phyloP scores from a whole-genome alignment of 805 yeast species.

The Myxozyma neotropica region DNA sequence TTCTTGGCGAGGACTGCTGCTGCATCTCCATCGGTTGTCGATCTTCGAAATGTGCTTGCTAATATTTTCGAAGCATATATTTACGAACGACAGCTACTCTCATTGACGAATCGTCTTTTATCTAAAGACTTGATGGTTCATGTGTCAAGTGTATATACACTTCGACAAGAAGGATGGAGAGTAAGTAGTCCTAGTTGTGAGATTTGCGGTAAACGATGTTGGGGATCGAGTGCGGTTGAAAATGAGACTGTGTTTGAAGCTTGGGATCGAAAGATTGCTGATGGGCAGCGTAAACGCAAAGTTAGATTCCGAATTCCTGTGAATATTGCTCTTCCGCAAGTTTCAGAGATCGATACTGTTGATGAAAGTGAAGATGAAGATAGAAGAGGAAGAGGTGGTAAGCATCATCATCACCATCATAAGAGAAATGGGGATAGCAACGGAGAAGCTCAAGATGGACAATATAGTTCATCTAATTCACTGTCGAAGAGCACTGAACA shows the following conservation, averaged over 20 bases:
- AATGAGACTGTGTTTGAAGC: conserved; percentile 20
- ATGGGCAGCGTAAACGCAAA: conserved; percentile 2
- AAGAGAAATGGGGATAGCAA: neutral
- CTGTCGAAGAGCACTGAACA: conserved; percentile 5
- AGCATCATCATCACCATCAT: neutral
- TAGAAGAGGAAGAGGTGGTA: neutral
- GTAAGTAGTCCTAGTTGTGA: conserved; percentile 29
- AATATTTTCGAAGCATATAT: conserved; percentile 35
- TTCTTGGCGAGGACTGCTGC: conserved; percentile 32
- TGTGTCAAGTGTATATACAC: conserved; percentile 22
- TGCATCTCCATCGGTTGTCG: conserved; percentile 33
- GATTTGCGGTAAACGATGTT: conserved; percentile 34
- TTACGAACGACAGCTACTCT: conserved; percentile 33
- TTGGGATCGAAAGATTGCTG: conserved; percentile 29
- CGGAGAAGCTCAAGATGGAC: neutral
- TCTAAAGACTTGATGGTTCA: conserved; percentile 33
- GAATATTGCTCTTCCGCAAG: neutral
- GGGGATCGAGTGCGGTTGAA: conserved; percentile 32
- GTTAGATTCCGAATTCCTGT: conserved; percentile 6
- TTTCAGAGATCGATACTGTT: neutral
- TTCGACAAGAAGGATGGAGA: conserved; percentile 34
- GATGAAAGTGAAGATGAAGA: conserved; percentile 3
- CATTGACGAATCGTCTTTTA: conserved; percentile 30
- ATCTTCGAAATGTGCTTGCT: conserved; percentile 32
- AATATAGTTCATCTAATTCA: neutral